Percentiles rank a stretch among this genome's conserved stretches.
Conservation (phyloP, 306 rosid genomes). For the Gynostemma pentaphyllum region DNA sequence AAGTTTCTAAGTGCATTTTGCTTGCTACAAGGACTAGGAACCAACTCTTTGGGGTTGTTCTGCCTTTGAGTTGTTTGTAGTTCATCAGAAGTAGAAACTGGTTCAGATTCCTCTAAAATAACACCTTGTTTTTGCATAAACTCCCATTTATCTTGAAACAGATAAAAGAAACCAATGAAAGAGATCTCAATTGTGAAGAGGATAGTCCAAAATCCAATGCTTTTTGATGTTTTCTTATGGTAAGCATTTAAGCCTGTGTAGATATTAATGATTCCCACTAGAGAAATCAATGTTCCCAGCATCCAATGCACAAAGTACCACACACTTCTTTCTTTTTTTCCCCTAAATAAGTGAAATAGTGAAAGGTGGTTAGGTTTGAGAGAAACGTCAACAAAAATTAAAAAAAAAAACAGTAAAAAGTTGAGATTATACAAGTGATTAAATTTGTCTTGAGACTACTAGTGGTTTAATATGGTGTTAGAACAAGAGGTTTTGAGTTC, state of each 20-base stretch:
- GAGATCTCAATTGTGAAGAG: conserved; percentile 67
- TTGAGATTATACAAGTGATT: no score
- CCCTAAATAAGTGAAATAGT: conserved; percentile 31
- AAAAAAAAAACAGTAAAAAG: not conserved
- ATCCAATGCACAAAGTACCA: conserved; percentile 89
- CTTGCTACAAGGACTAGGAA: conserved; percentile 50
- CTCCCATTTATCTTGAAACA: conserved; percentile 78
- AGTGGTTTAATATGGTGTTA: no score
- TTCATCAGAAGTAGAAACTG: conserved; percentile 24
- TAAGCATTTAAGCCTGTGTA: conserved; percentile 78
- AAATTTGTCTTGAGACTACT: no score
- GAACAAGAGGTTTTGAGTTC: no score
- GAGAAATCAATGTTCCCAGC: conserved; percentile 57
- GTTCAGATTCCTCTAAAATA: conserved; percentile 24
- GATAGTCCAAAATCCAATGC: conserved; percentile 63
- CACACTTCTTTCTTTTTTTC: conserved; percentile 54
- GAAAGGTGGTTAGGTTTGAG: not conserved
- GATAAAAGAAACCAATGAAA: conserved; percentile 53
- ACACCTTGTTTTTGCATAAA: conserved; percentile 68
- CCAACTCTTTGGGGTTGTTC: conserved; percentile 36
- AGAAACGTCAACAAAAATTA: not conserved
- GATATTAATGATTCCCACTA: conserved; percentile 67
- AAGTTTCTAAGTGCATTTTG: conserved; percentile 70
- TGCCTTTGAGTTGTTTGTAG: conserved; percentile 20
- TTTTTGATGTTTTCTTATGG: conserved; percentile 48